Conservation (phyloP, 768 basidiomycete genomes). For the Tephrocybe sp. region DNA sequence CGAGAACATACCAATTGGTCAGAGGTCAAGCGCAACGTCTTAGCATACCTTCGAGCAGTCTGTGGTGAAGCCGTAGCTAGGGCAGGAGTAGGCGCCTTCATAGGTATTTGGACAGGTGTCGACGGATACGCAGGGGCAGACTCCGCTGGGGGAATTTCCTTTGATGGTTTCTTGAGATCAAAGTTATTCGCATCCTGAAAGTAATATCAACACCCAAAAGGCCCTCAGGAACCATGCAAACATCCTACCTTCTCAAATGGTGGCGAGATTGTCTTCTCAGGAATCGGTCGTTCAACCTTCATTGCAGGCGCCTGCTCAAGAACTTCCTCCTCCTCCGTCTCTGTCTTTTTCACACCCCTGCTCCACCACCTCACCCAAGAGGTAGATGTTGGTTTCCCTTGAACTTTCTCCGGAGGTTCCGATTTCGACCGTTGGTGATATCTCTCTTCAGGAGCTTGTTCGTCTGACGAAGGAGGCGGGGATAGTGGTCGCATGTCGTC, state of each 20-base stretch:
- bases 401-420: slow-evolving; percentile 33
- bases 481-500: slow-evolving; percentile 19
- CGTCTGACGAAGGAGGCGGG: slow-evolving; percentile 21
- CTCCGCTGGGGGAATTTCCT: slow-evolving; percentile 21
- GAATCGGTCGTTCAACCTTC: slow-evolving; percentile 10
- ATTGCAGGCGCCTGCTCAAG: neutral
- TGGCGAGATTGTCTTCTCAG: slow-evolving; percentile 26
- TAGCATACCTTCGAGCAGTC: slow-evolving; percentile 64
- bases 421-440: slow-evolving; percentile 33
- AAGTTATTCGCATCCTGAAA: neutral
- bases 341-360: slow-evolving; percentile 44
- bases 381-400: slow-evolving; percentile 47
- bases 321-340: slow-evolving; percentile 14
- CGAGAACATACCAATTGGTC: slow-evolving; percentile 76
- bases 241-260: slow-evolving; percentile 19
- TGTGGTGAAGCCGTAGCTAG: slow-evolving; percentile 13
- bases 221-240: neutral
- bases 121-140: slow-evolving; percentile 46
- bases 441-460: slow-evolving; percentile 20
- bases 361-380: slow-evolving; percentile 91
- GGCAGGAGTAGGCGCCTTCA: slow-evolving; percentile 10
- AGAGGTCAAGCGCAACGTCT: slow-evolving; percentile 89
- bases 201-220: neutral
- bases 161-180: slow-evolving; percentile 7
- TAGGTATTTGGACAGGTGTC: slow-evolving; percentile 38